Base-by-base conservation (phyloP, 1,139 yeast species). In the Kurtzmaniella quercitrusa region DNA sequence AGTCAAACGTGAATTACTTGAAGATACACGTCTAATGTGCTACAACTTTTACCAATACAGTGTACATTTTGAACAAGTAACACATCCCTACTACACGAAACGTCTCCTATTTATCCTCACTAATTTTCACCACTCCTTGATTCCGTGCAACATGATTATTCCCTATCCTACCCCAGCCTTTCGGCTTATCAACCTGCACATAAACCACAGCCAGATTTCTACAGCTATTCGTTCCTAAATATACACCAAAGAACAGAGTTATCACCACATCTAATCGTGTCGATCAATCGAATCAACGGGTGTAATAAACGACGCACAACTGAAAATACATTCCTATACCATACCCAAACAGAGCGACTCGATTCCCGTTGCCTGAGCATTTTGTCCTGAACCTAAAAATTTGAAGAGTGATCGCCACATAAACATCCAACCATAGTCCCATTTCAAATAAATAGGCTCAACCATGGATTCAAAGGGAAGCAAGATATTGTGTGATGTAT, bases 401-500 rank as follows among this genome's bases (percentile, higher is more conserved):
- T 21, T n/a, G n/a, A n/a, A n/a, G n/a, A n/a, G 15, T n/a, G 9
- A 38, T 23, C 40, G 8, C 14, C 14, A 25, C 40, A 7, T 11
- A 6, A 23, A 12, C 34, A 31, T 31, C n/a, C 34, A n/a, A n/a
- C 34, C 7, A 8, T 8, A 23, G 11, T 11, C 27, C 11, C 12
- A 11, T 27, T 27, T 27, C 31, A 27, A 11, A 27, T 23, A 7
- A 23, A 31, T 31, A 6, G 7, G 10, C 39, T 27, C 19, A 15
- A 44, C 7, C n/a, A 62, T 62, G 65, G 66, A 62, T 40, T 47
- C 51, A 37, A 68, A 67, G 46, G 68, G 66, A 56, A 58, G 66
- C 46, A 78, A 85, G 57, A 90, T 82, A 64, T 97, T 91, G 62
- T 93, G 98, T 66, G 98, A 93, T 65, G 89, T 88, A 16, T 93